Percentiles rank a stretch among this genome's conserved stretches.
Conservation (phyloP, 2,329 filamentous ascomycete genomes). For the Cercospora brassicicola region DNA sequence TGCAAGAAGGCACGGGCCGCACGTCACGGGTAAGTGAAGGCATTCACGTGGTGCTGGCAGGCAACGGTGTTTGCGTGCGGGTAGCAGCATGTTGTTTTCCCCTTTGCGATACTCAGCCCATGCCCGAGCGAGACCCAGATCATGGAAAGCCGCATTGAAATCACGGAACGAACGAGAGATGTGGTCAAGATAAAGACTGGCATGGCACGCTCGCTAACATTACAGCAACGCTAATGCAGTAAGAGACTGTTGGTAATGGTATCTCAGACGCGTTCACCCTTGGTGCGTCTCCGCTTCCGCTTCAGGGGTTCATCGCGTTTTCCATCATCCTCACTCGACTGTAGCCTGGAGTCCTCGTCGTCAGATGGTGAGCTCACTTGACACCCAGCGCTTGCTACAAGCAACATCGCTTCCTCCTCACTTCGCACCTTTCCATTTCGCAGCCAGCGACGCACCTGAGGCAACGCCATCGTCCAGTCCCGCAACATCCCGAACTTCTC, state of each 20-base stretch:
- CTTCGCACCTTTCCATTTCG: slow-evolving; percentile 1
- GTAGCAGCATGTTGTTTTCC: slow-evolving; percentile 5
- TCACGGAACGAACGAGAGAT: neutral
- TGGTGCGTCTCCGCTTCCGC: neutral
- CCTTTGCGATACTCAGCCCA: neutral
- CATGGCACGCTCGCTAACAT: neutral
- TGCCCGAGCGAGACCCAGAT: neutral
- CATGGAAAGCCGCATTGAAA: neutral
- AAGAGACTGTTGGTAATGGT: neutral
- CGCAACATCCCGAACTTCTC: slow-evolving; percentile 12
- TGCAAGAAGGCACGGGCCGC: slow-evolving; percentile 13
- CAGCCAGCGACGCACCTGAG: slow-evolving; percentile 10
- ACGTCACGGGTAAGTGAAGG: slow-evolving; percentile 12
- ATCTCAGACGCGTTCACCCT: neutral
- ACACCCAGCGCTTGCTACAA: neutral
- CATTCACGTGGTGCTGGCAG: neutral
- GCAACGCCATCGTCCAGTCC: slow-evolving; percentile 9
- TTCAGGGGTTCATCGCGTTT: neutral
- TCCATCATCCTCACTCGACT: neutral
- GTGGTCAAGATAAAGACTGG: neutral
- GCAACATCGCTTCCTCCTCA: slow-evolving; percentile 16
- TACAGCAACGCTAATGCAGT: neutral
- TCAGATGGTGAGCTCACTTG: neutral
- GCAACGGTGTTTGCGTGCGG: slow-evolving; percentile 4
- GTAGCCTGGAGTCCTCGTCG: neutral